Evolutionary conservation across 805 yeast genomes (phyloP), one percentile per base, ranked within the genome.

Genomic region (Suhomyces canberraensis): DNA sequence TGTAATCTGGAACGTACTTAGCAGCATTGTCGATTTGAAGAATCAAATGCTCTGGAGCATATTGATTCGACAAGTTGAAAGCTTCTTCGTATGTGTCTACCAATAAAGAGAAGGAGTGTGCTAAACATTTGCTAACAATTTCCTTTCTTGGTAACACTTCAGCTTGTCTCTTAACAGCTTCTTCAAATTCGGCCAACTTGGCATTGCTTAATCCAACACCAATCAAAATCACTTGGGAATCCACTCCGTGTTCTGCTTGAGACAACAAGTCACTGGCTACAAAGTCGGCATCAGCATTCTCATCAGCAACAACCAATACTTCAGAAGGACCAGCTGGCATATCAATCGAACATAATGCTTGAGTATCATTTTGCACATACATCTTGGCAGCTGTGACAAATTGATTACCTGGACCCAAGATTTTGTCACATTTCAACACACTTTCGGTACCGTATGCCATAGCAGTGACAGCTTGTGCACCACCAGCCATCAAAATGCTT

Each of bases 241-340:
- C 99, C 40, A 90, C 77, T 48, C 99, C 99, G 60, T 93, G 99
- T 69, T 93, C 99, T 19, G 99, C 99, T 68, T 93, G 99, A 0
- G 98, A 90, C 41, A 93, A 72, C 56, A 93, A 73, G 61, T 93
- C 99, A 46, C 89, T 78, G n/a, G 97, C 98, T 20, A 93, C 98
- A 61, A 87, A 93, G 54, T 89, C 96, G 16, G 95, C 91, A 63
- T 89, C 96, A 9, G 97, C 87, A 31, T 75, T 56, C 41, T 71
- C 76, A 60, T 93, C 99, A 32, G 96, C 95, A 50, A 93, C 71
- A n/a, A 91, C 99, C 41, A 93, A 72, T 16, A 93, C 99, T 66
- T 93, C 99, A 35, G 95, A 85, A 19, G 99, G 99, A 8, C 99
- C 99, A 17, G 99, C 99, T 33, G 99, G 99, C 98, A 93, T 91